Evolutionary conservation across 2,329 filamentous ascomycete genomes (phyloP).

Genomic region (Orbilia javanica): DNA sequence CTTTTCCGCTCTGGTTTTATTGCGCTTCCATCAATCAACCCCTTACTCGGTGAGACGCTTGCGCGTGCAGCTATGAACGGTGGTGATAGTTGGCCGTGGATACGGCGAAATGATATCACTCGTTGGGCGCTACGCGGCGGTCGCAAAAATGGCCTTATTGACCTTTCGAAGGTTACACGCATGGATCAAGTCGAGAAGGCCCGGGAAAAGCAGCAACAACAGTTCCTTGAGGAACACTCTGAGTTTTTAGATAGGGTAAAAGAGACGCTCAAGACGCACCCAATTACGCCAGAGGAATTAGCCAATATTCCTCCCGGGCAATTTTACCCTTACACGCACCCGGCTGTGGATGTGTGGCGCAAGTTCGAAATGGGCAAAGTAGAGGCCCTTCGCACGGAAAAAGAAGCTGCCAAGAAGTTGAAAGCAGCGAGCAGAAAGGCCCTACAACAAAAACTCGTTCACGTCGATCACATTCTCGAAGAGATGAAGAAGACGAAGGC

Average conservation of each 20-base stretch:
- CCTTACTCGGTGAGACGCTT: conserved; percentile 7
- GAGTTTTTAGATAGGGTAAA: neutral
- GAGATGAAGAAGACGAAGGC: conserved; percentile 40
- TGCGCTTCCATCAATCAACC: conserved; percentile 22
- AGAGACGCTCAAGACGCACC: neutral
- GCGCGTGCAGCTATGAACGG: neutral
- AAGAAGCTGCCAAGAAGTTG: neutral
- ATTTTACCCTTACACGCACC: conserved; percentile 27
- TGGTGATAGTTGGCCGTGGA: conserved; percentile 4
- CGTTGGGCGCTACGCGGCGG: conserved; percentile 45
- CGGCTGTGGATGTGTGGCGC: conserved; percentile 10
- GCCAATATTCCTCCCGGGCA: conserved; percentile 13
- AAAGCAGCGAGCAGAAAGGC: neutral
- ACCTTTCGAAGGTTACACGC: conserved; percentile 12
- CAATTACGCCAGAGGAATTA: conserved; percentile 5
- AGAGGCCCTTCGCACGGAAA: neutral
- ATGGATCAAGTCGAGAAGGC: conserved; percentile 4
- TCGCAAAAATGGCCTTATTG: conserved; percentile 35
- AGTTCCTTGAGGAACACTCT: conserved; percentile 24
- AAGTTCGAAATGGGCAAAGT: neutral
- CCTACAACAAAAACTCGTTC: conserved; percentile 4
- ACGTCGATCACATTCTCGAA: conserved; percentile 13
- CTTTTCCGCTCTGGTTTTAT: conserved; percentile 44
- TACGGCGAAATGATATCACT: neutral
- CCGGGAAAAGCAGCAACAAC: conserved; percentile 1